Evolutionary conservation across 1,284 basidiomycete genomes (phyloP).

Genomic region (Ganoderma lingzhi): DNA sequence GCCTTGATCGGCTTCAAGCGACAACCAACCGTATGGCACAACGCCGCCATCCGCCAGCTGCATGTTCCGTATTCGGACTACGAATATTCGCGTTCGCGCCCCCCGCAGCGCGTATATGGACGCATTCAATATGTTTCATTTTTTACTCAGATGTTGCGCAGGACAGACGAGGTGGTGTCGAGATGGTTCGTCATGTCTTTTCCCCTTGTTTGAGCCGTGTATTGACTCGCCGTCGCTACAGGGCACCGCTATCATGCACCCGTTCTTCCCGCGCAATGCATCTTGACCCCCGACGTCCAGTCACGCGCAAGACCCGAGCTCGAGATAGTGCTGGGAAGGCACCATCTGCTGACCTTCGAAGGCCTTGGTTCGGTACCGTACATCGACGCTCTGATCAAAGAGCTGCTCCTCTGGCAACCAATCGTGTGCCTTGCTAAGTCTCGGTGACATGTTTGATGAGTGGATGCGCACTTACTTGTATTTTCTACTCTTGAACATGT

Average conservation of each 20-base stretch:
- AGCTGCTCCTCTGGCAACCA: constrained; percentile 42
- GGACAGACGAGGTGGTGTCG: constrained; percentile 10
- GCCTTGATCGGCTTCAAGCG: constrained; percentile 37
- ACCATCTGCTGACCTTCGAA: constrained; percentile 40
- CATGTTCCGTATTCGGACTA: constrained; percentile 36
- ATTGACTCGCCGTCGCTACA: background rate
- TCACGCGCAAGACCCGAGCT: constrained; percentile 40
- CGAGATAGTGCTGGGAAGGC: constrained; percentile 38
- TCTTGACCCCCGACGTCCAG: constrained; percentile 39
- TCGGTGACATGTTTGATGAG: too few relatives aligned
- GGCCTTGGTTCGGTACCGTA: constrained; percentile 41
- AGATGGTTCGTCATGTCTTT: constrained; percentile 14
- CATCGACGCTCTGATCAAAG: constrained; percentile 41
- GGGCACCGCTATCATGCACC: constrained; percentile 21
- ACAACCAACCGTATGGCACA: constrained; percentile 33
- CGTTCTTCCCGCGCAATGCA: constrained; percentile 42
- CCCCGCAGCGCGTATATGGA: too few relatives aligned
- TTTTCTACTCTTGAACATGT: background rate
- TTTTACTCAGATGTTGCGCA: background rate
- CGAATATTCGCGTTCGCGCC: constrained; percentile 1
- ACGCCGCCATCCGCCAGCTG: constrained; percentile 31
- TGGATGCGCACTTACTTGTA: too few relatives aligned
- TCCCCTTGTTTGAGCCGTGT: background rate
- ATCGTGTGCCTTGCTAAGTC: constrained; percentile 26
- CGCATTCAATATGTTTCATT: too few relatives aligned